Base-by-base conservation (phyloP, 148 eudicot species). In the Nyssa sinensis region DNA sequence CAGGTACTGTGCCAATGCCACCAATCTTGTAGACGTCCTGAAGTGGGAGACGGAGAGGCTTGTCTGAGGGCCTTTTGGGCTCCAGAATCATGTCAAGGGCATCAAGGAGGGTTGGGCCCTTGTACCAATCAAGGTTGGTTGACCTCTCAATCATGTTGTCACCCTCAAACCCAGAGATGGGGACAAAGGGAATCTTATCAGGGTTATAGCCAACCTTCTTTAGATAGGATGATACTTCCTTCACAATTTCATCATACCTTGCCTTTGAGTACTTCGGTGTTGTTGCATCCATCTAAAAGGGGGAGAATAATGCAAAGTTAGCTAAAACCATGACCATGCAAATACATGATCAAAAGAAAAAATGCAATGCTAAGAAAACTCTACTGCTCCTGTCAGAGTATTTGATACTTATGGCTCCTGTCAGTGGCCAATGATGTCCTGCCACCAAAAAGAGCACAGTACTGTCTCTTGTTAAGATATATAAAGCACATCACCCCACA, bases 121-220 rank as follows among this genome's bases (percentile, higher is more conserved):
- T 78, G 77, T 78, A 78, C 81, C 81, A 78, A 69, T 78, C 81
- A 1, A 78, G 81, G 77, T 78, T 78, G 73, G 77, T 73, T 41
- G 81, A 78, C 73, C 81, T 78, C 72, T 78, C 81, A 53, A 78
- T 78, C 81, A 78, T 78, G 77, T 78, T 78, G 49, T 78, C 81
- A 66, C 81, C 81, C 69, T 78, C 81, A 67, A 78, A 78, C 25
- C 81, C 81, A 24, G 81, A 78, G 25, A 78, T 78, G 5, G 81
- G 81, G 35, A 78, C 81, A 27, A 78, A 78, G 3, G 81, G 81
- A 63, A 78, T 73, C 57, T 78, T 78, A 17, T 78, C 81, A 30
- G 81, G 81, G 67, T 78, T 78, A 64, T 78, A 78, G 3, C 81
- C 81, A 17, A 78, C 81, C 77, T 78, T 78, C 81, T 79, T 79